Conservation (phyloP, 257 asterid species). For the Lantana camara region DNA sequence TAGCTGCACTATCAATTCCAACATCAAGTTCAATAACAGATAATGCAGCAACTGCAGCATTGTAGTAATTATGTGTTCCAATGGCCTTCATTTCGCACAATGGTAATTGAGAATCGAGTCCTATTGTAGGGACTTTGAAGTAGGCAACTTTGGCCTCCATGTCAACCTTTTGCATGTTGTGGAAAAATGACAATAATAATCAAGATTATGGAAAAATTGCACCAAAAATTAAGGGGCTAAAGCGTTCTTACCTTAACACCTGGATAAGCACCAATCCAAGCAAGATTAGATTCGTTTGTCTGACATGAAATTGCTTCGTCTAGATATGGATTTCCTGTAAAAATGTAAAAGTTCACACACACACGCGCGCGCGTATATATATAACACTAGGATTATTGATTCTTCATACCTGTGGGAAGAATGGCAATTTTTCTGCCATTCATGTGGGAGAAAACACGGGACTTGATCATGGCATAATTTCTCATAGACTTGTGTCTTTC, state of each 20-base stretch:
- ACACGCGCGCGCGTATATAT: too few relatives aligned
- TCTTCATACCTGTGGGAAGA: conserved; percentile 38
- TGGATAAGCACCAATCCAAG: conserved; percentile 44
- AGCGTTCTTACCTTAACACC: conserved; percentile 35
- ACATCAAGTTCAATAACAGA: conserved; percentile 37
- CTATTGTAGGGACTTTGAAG: conserved; percentile 30
- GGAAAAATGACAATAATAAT: background rate
- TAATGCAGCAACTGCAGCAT: conserved; percentile 44
- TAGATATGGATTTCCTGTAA: conserved; percentile 40
- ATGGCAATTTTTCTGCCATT: conserved; percentile 35
- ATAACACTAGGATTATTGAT: too few relatives aligned
- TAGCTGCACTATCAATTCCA: conserved; percentile 32
- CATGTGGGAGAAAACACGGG: conserved; percentile 40
- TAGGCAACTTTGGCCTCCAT: conserved; percentile 36
- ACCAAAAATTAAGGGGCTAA: conserved; percentile 4
- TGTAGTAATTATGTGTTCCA: conserved; percentile 42
- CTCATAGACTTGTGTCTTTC: conserved; percentile 47
- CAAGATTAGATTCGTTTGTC: conserved; percentile 25
- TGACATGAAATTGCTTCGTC: conserved; percentile 32
- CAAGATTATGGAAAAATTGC: background rate
- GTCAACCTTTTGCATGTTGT: conserved; percentile 25
- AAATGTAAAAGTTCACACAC: too few relatives aligned
- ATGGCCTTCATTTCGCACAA: conserved; percentile 37
- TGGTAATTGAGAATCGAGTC: conserved; percentile 25
- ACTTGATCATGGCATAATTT: conserved; percentile 39